Evolutionary conservation across 345 rosid genomes (phyloP).

Genomic region (thale cress (Arabidopsis thaliana)): DNA sequence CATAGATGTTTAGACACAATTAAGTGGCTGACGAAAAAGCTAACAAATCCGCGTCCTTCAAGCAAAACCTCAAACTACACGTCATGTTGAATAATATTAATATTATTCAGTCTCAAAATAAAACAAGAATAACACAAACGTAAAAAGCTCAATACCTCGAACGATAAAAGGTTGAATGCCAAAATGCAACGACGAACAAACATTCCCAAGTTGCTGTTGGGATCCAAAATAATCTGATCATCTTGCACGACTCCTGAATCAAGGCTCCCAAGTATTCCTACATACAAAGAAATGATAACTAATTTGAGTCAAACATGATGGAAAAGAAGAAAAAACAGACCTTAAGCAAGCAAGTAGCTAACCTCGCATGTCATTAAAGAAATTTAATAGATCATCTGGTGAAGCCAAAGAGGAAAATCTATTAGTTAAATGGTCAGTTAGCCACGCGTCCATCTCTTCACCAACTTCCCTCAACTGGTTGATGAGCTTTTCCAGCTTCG

Average conservation of each 20-base stretch:
- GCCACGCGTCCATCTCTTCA: conserved; percentile 65
- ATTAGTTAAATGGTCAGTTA: conserved; percentile 67
- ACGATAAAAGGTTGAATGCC: conserved; percentile 75
- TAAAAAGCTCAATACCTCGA: conserved; percentile 64
- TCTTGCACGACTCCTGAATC: conserved; percentile 74
- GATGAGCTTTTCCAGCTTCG: conserved; percentile 72
- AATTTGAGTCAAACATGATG: conserved; percentile 20
- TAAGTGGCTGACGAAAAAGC: not conserved
- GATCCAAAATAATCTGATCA: conserved; percentile 83
- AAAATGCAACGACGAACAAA: conserved; percentile 89
- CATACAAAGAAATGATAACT: conserved; percentile 19
- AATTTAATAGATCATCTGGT: conserved; percentile 81
- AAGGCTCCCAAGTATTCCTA: conserved; percentile 76
- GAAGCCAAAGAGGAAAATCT: conserved; percentile 68
- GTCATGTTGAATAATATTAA: not conserved
- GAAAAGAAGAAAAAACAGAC: not conserved
- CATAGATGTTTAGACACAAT: not conserved
- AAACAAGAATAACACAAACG: conserved; percentile 3
- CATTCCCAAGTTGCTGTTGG: conserved; percentile 81
- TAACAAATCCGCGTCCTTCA: conserved; percentile 9
- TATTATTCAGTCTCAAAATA: not conserved
- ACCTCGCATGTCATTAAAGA: conserved; percentile 88
- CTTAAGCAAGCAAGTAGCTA: conserved; percentile 30
- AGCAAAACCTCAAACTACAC: conserved; percentile 9
- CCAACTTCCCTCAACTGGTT: conserved; percentile 73